Percentiles rank a stretch among this genome's conserved stretches.
Evolutionary conservation across 441 rosid species (phyloP).

Genomic region (Pelargonium myrrhifolium): DNA sequence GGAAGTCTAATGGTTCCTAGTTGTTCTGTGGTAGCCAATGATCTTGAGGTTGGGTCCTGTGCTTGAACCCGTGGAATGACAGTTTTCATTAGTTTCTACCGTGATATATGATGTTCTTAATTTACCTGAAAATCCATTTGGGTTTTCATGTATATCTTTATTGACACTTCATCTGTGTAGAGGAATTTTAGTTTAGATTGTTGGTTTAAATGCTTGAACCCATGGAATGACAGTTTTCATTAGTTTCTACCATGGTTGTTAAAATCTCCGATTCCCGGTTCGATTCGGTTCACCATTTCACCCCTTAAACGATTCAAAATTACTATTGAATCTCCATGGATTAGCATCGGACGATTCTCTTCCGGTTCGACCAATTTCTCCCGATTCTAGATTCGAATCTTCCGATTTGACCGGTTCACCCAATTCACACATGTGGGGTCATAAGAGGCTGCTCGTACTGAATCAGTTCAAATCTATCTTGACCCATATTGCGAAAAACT

Average conservation of each 20-base stretch:
- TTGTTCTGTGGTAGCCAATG: not conserved
- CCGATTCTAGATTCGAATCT: too few relatives aligned
- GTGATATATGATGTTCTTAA: not conserved
- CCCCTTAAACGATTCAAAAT: too few relatives aligned
- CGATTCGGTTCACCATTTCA: too few relatives aligned
- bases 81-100: not conserved
- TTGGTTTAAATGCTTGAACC: not conserved
- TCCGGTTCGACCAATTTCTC: too few relatives aligned
- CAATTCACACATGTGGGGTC: too few relatives aligned
- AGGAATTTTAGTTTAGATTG: not conserved
- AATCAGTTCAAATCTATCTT: too few relatives aligned
- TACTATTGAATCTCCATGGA: too few relatives aligned
- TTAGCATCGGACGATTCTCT: too few relatives aligned
- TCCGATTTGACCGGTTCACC: too few relatives aligned
- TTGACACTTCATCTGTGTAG: not conserved
- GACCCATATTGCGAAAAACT: too few relatives aligned
- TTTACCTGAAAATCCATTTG: constrained; percentile 3
- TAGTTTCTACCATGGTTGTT: not conserved
- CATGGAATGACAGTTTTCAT: not conserved
- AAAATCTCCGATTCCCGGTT: too few relatives aligned
- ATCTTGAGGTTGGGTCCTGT: not conserved
- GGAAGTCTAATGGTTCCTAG: not conserved
- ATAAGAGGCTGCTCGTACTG: too few relatives aligned
- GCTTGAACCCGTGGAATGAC: not conserved
- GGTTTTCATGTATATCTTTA: constrained; percentile 1